Evolutionary conservation across 306 rosid genomes (phyloP).

Genomic region (Vigna reflexopilosa): DNA sequence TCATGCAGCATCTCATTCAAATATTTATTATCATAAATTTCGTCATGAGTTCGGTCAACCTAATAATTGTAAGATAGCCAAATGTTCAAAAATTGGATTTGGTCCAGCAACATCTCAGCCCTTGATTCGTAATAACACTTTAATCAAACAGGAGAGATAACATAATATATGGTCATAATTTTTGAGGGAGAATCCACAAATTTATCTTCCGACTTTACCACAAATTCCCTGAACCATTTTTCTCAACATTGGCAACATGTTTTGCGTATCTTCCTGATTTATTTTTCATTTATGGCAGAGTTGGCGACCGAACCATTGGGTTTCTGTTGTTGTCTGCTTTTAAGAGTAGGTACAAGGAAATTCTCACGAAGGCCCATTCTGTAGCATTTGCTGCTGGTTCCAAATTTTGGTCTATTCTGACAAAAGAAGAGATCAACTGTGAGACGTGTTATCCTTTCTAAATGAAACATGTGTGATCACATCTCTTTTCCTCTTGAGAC

Average conservation of each 20-base stretch:
- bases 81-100: not conserved
- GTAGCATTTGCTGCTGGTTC: slow-evolving; percentile 75
- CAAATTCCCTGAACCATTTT: not conserved
- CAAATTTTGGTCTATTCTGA: slow-evolving; percentile 64
- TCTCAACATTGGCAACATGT: slow-evolving; percentile 4
- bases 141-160: too few relatives aligned
- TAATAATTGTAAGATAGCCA: not conserved
- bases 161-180: too few relatives aligned
- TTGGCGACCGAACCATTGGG: slow-evolving; percentile 81
- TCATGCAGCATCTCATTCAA: slow-evolving; percentile 16
- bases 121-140: too few relatives aligned
- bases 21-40: slow-evolving; percentile 19
- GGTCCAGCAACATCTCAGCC: too few relatives aligned
- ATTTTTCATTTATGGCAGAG: slow-evolving; percentile 58
- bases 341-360: slow-evolving; percentile 84
- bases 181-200: not conserved
- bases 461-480: slow-evolving; percentile 32
- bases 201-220: not conserved
- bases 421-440: slow-evolving; percentile 85
- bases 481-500: slow-evolving; percentile 18
- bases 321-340: slow-evolving; percentile 88
- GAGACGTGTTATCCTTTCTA: slow-evolving; percentile 47
- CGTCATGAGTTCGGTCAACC: not conserved
- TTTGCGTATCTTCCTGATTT: slow-evolving; percentile 12
- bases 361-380: slow-evolving; percentile 91